phyloP scores from a whole-genome alignment of 2,329 filamentous ascomycete species.

The Xylariomycetidae sp. region DNA sequence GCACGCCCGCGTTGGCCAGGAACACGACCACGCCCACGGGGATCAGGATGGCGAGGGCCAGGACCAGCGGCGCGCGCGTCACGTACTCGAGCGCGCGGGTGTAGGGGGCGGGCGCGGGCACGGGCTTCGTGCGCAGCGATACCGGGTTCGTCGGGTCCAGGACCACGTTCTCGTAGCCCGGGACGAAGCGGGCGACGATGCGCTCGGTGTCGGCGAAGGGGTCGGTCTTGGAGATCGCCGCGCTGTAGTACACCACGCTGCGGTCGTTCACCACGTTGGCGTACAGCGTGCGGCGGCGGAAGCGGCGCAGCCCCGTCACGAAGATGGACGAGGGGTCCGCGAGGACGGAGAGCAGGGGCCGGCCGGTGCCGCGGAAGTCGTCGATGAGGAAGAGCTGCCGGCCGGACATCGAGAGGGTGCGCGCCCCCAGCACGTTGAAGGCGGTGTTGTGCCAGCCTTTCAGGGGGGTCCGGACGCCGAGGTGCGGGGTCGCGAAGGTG shows the following conservation, averaged over 20 bases:
- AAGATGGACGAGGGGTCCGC: conserved; percentile 84
- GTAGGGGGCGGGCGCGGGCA: conserved; percentile 28
- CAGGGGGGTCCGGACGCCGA: conserved; percentile 67
- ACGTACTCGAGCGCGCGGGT: conserved; percentile 31
- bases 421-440: conserved; percentile 80
- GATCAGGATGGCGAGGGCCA: conserved; percentile 63
- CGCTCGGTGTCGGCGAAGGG: conserved; percentile 65
- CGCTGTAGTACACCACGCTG: conserved; percentile 78
- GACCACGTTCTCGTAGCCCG: conserved; percentile 69
- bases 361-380: conserved; percentile 74
- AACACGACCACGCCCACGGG: conserved; percentile 68
- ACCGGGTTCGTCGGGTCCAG: conserved; percentile 63
- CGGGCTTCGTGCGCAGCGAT: conserved; percentile 34
- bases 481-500: conserved; percentile 81
- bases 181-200: conserved; percentile 65
- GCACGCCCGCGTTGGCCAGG: conserved; percentile 68
- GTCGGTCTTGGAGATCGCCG: conserved; percentile 68
- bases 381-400: conserved; percentile 85
- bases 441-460: conserved; percentile 60
- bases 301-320: conserved; percentile 68
- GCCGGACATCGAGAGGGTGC: conserved; percentile 76
- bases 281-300: conserved; percentile 73
- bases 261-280: conserved; percentile 83
- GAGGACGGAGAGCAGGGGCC: conserved; percentile 72
- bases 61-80: conserved; percentile 54